Evolutionary conservation across 352 stramenopile species (phyloP).

Genomic region (Phytophthora tentaculata): DNA sequence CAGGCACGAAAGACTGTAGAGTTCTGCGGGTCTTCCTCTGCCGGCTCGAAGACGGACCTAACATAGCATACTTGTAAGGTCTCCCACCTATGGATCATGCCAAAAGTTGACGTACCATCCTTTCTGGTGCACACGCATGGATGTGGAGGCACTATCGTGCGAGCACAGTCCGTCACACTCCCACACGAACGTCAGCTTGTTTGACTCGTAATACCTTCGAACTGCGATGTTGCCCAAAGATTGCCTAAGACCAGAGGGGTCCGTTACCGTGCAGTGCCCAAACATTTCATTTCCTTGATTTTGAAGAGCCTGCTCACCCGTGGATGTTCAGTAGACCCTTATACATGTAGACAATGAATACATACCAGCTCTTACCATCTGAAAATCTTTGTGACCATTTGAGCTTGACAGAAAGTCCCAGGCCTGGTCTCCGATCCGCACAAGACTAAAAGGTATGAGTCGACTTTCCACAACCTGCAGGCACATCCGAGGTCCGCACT

Average conservation of each 20-base stretch:
- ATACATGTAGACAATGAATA: background rate
- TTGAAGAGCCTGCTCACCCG: conserved; percentile 54
- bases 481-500: conserved; percentile 41
- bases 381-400: conserved; percentile 34
- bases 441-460: conserved; percentile 42
- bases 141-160: conserved; percentile 16
- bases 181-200: conserved; percentile 59
- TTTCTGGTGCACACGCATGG: conserved; percentile 52
- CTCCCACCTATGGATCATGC: background rate
- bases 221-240: conserved; percentile 52
- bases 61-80: background rate
- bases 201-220: conserved; percentile 47
- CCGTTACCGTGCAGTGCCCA: conserved; percentile 49
- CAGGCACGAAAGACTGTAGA: conserved; percentile 55
- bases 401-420: conserved; percentile 50
- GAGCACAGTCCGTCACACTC: conserved; percentile 46
- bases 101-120: conserved; percentile 45
- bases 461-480: conserved; percentile 57
- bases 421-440: conserved; percentile 39
- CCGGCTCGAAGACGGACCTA: conserved; percentile 59
- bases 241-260: conserved; percentile 36
- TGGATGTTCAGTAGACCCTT: too few relatives aligned
- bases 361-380: conserved; percentile 35
- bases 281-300: conserved; percentile 52
- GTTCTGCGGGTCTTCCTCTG: conserved; percentile 41